A percentile compares a stretch with the other conserved stretches of the same genome.
Conservation (phyloP, 1,139 yeast genomes). For the Suhomyces coccinellae region DNA sequence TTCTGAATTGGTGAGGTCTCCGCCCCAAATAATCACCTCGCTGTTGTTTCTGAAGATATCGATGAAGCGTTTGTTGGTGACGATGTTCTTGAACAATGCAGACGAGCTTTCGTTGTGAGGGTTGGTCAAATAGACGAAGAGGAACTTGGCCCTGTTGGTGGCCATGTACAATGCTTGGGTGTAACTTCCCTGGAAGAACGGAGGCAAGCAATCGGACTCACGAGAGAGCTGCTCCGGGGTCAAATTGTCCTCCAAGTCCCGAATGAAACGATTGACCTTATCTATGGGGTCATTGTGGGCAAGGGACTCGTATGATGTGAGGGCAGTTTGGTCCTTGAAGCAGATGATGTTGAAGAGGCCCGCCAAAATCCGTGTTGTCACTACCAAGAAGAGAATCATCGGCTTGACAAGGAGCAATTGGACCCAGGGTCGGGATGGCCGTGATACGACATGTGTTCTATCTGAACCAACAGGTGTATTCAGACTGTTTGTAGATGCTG, state of each 20-base stretch:
- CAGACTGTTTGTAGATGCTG: slow-evolving; percentile 4
- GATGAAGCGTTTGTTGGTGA: slow-evolving; percentile 55
- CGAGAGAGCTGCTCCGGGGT: slow-evolving; percentile 22
- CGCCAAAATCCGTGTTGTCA: slow-evolving; percentile 28
- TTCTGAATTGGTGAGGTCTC: slow-evolving; percentile 77
- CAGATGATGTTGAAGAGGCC: slow-evolving; percentile 29
- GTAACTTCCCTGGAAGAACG: slow-evolving; percentile 72
- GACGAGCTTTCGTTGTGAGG: slow-evolving; percentile 66
- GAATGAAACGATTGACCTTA: slow-evolving; percentile 35
- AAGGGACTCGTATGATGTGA: slow-evolving; percentile 4
- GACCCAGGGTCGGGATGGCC: slow-evolving; percentile 15
- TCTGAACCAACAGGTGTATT: slow-evolving; percentile 9
- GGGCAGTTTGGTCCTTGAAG: slow-evolving; percentile 23
- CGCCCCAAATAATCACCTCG: slow-evolving; percentile 76
- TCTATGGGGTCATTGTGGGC: slow-evolving; percentile 33
- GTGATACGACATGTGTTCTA: not conserved
- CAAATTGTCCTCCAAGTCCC: slow-evolving; percentile 39
- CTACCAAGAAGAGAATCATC: slow-evolving; percentile 25
- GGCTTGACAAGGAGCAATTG: slow-evolving; percentile 31
- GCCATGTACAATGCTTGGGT: slow-evolving; percentile 72
- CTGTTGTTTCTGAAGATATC: slow-evolving; percentile 44
- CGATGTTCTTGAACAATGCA: slow-evolving; percentile 54
- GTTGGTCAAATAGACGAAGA: slow-evolving; percentile 73
- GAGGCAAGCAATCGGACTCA: slow-evolving; percentile 28
- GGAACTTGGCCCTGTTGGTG: slow-evolving; percentile 65